These are phyloP conservation scores for Dendrobium chrysotoxum DNA, from an alignment of 106 monocot species.

Conservation along the genomic window DNA sequence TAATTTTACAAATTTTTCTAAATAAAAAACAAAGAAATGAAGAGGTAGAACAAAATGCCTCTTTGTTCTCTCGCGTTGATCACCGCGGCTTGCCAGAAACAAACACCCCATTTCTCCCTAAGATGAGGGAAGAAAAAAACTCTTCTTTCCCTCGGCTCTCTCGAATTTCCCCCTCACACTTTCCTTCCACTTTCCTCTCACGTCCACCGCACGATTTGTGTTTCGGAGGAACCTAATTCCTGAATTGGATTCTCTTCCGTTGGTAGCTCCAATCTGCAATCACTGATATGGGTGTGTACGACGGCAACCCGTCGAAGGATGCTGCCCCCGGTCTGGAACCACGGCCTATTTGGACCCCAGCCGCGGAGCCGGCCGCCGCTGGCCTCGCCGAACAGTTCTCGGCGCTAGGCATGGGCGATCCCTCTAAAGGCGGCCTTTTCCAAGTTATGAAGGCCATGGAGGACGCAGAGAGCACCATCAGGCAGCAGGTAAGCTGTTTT, in stretches of 20 bases:
- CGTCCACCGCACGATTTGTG: too few relatives aligned
- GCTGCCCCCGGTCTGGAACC: constrained; percentile 9
- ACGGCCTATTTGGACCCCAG: constrained; percentile 8
- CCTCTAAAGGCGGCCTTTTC: constrained; percentile 30
- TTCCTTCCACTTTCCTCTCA: too few relatives aligned
- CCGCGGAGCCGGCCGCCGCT: background rate
- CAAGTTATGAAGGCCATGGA: constrained; percentile 77
- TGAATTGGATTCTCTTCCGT: background rate
- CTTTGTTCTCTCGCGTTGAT: too few relatives aligned
- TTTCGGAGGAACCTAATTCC: background rate
- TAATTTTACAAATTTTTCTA: too few relatives aligned
- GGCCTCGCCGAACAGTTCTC: constrained; percentile 31
- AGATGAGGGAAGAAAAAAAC: too few relatives aligned
- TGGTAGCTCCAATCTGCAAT: background rate
- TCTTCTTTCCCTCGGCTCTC: too few relatives aligned
- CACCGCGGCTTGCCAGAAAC: too few relatives aligned
- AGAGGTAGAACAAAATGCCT: too few relatives aligned
- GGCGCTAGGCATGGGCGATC: constrained; percentile 25
- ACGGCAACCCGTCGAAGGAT: constrained; percentile 18
- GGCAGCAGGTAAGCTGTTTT: constrained; percentile 45
- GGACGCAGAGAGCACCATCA: constrained; percentile 71
- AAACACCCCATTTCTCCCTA: too few relatives aligned
- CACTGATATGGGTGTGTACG: constrained; percentile 26
- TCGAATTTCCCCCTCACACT: too few relatives aligned
- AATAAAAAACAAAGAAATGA: too few relatives aligned